Conservation (phyloP, 257 asterid genomes). For the Forsythia viridissima region DNA sequence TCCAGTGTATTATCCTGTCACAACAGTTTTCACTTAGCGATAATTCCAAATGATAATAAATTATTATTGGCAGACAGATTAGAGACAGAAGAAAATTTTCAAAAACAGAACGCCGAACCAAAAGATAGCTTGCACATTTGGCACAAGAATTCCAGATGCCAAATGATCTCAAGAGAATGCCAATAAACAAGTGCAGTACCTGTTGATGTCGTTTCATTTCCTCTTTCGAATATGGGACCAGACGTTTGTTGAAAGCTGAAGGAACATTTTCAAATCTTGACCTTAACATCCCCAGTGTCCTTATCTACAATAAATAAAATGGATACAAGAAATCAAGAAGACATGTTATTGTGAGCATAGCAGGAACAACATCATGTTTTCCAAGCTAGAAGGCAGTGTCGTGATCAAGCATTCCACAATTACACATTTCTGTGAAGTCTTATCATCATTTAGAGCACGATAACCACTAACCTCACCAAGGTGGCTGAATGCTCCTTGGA, state of each 20-base stretch:
- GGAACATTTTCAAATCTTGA: slow-evolving; percentile 94
- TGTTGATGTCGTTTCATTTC: slow-evolving; percentile 45
- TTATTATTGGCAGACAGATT: neutral
- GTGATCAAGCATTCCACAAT: neutral
- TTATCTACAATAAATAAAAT: slow-evolving; percentile 56
- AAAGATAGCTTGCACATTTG: neutral
- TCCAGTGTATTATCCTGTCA: slow-evolving; percentile 71
- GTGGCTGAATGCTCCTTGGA: slow-evolving; percentile 96
- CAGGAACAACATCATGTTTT: slow-evolving; percentile 1
- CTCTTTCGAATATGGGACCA: slow-evolving; percentile 73
- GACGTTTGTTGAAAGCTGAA: slow-evolving; percentile 82
- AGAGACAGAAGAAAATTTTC: slow-evolving; percentile 5
- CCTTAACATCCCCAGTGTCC: slow-evolving; percentile 97
- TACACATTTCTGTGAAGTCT: neutral
- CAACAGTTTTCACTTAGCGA: slow-evolving; percentile 23
- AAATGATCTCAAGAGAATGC: slow-evolving; percentile 26
- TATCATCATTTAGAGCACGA: slow-evolving; percentile 5
- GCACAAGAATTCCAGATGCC: neutral
- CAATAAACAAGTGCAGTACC: slow-evolving; percentile 39
- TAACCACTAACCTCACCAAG: slow-evolving; percentile 87
- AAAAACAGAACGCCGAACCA: neutral
- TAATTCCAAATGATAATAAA: slow-evolving; percentile 1
- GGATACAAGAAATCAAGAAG: slow-evolving; percentile 14
- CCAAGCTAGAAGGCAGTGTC: neutral
- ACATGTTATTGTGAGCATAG: neutral